Conservation (phyloP, 495 filamentous ascomycete species). For the Aspergillus hancockii region DNA sequence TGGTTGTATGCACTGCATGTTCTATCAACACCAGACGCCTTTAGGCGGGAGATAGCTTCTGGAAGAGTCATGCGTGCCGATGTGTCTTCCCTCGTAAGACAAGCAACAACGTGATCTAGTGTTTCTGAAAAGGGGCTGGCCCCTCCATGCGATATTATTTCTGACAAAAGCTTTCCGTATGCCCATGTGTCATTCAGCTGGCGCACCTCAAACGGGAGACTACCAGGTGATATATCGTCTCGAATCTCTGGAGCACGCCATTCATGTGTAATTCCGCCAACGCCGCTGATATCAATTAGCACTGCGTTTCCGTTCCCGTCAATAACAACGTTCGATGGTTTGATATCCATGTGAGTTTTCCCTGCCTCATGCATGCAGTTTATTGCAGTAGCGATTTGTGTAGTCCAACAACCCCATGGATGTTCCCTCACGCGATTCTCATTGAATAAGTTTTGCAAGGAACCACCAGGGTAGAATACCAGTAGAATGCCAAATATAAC, state of each 20-base stretch:
- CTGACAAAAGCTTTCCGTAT: slow-evolving; percentile 23
- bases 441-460: slow-evolving; percentile 19
- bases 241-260: slow-evolving; percentile 28
- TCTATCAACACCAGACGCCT: not conserved
- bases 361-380: slow-evolving; percentile 22
- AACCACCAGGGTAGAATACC: slow-evolving; percentile 20
- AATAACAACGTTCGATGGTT: slow-evolving; percentile 36
- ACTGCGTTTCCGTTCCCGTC: slow-evolving; percentile 27
- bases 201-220: slow-evolving; percentile 20
- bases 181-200: slow-evolving; percentile 23
- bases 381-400: slow-evolving; percentile 31
- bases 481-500: slow-evolving; percentile 24
- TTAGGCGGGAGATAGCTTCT: slow-evolving; percentile 5
- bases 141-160: slow-evolving; percentile 15
- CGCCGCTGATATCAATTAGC: slow-evolving; percentile 36
- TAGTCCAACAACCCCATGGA: slow-evolving; percentile 23
- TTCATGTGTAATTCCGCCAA: slow-evolving; percentile 26
- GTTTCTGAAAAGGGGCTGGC: slow-evolving; percentile 10
- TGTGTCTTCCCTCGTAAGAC: slow-evolving; percentile 9
- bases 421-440: slow-evolving; percentile 14
- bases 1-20: not conserved
- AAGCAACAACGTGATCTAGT: slow-evolving; percentile 17
- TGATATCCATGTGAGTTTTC: slow-evolving; percentile 37
- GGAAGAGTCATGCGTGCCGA: slow-evolving; percentile 6
- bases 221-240: slow-evolving; percentile 19